Base-by-base conservation (phyloP, 345 rosid species). In the Eucalyptus cloeziana region DNA sequence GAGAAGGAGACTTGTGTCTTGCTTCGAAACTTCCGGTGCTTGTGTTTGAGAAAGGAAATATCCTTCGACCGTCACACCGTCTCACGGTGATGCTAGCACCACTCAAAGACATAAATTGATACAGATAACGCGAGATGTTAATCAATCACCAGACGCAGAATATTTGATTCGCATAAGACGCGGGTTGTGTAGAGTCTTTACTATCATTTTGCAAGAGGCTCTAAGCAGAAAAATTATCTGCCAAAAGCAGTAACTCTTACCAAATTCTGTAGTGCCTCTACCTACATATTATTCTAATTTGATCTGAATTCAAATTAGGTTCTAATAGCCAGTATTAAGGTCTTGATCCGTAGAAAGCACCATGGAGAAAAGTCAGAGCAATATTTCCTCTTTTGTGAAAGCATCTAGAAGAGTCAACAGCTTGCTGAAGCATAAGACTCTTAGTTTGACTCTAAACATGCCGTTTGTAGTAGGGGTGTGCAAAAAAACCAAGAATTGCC, bases 381-480 rank as follows among this genome's bases (percentile, higher is more conserved):
- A 25, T 58, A 24, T 58, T 56, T 58, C 64, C 30, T 58, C 27
- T 58, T 24, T 58, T 58, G 64, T 58, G 64, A 6, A 58, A 24
- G 27, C 62, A 56, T 25, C 64, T 3, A 56, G 64, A 58, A 10
- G 13, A 58, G 64, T 24, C 30, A 24, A 58, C 2, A 58, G 64
- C 30, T 25, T 58, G 64, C 13, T 58, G 13, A 58, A 58, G 30
- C 7, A 58, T 1, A 22, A 56, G 60, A 22, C 60, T 56, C 60
- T 56, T 8, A 8, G 60, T 56, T 1, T 56, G 1, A 56, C 60
- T 24, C 25, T 56, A 24, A 56, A 56, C 60, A 22, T 22, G 1
- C 1, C 1, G 2, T 19, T 19, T 52, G 56, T 52, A 52, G 24
- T 0, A 52, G 24, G 9, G 9, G 9, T 4, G 2, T 52, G 40